phyloP scores from a whole-genome alignment of 345 rosid genomes.

The Aegle marmelos region DNA sequence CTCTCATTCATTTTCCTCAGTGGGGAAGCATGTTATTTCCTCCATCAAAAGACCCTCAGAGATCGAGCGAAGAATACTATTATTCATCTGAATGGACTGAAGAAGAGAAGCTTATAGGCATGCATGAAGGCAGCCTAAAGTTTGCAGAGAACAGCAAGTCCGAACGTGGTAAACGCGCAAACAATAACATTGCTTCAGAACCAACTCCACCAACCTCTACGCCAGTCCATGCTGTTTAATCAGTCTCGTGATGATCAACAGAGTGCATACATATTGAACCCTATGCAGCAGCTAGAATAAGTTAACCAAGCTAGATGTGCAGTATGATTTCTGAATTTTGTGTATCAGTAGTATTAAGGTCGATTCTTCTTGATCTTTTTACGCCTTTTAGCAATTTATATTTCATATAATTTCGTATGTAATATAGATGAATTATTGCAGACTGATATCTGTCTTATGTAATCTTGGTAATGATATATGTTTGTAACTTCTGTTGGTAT shows the following conservation, averaged over 20 bases:
- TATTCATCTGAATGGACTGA: constrained; percentile 63
- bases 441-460: not conserved
- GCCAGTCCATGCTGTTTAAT: constrained; percentile 47
- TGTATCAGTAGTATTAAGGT: not conserved
- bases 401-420: not conserved
- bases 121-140: constrained; percentile 62
- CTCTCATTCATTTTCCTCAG: constrained; percentile 69
- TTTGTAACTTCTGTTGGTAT: not conserved
- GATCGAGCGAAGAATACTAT: constrained; percentile 52
- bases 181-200: constrained; percentile 26
- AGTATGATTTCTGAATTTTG: not conserved
- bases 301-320: not conserved
- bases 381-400: not conserved
- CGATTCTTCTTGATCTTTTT: not conserved
- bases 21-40: constrained; percentile 79
- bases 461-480: not conserved
- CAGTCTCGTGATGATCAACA: not conserved
- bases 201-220: constrained; percentile 45
- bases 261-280: not conserved
- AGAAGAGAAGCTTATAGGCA: constrained; percentile 58
- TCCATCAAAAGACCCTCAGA: constrained; percentile 40
- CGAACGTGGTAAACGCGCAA: constrained; percentile 48
- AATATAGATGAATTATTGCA: not conserved
- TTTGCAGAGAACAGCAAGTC: constrained; percentile 75
- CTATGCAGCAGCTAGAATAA: not conserved